Evolutionary conservation across 345 rosid species (phyloP), one percentile per base, ranked within the genome.

Genomic region (Aurinia saxatilis): DNA sequence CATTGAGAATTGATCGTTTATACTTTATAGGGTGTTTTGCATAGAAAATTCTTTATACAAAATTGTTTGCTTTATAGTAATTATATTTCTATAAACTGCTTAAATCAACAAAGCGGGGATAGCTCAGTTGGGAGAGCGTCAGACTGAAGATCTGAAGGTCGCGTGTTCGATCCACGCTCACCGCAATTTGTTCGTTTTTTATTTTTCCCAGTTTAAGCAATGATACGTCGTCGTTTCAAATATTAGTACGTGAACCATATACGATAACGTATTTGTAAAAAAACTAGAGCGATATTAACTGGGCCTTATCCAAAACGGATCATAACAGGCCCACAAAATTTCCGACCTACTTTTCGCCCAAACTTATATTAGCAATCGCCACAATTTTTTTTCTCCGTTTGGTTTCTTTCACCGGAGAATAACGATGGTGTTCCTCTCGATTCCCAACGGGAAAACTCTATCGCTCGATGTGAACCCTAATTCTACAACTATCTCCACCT

Each of bases 81-180:
- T n/a, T n/a, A n/a, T n/a, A n/a, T n/a, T n/a, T n/a, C n/a, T n/a
- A n/a, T n/a, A n/a, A n/a, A n/a, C n/a, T n/a, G n/a, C n/a, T n/a
- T n/a, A n/a, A n/a, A n/a, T n/a, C 31, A 27, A 27, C 31, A 75
- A 56, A 37, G 88, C 85, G 75, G 87, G 88, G 71, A 82, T 83
- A 60, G 90, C 95, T 80, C 74, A 66, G 73, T 57, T 83, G 91
- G 90, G 91, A 83, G 95, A 86, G 95, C 95, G 86, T 90, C 95
- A 86, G 95, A 84, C 91, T 90, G 95, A 90, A 86, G 95, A 90
- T 90, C 91, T 86, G 90, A 84, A 86, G 95, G 97, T 78, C 95
- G 81, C 86, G 86, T 86, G 91, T 90, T 90, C 96, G 87, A 78
- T 86, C 91, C 82, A 86, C 81, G 95, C 79, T 82, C 95, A 84